Base-by-base conservation (phyloP, 257 asterid genomes). In the Rehmannia glutinosa region DNA sequence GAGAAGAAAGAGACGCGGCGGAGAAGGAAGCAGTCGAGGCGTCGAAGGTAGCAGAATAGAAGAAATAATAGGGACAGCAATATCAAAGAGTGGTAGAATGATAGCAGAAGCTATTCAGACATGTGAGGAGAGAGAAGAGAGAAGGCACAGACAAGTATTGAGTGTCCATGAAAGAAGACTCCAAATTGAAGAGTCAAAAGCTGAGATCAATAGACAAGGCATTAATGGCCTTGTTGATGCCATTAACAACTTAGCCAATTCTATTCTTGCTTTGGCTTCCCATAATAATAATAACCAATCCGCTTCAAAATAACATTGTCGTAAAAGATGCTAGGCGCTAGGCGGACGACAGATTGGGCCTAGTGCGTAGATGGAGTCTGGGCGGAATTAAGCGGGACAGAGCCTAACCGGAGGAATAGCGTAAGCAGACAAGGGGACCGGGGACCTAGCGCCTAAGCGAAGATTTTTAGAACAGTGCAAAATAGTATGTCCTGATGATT, bases 211-310 rank as follows among this genome's bases (percentile, higher is more conserved):
- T 41, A 80, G 86, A 49, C 88, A 90, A 68, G 95, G 96, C 56
- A 83, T 92, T 21, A 83, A 80, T 41, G 93, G 96, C 2, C 81
- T 92, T 21, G 93, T 81, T 8, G 95, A 92, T 57, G 89, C 97
- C 76, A 86, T 90, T 24, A 83, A 92, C 86, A 92, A 84, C 58
- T 91, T 92, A 10, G 96, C 97, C 5, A 72, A 76, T 72, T 90
- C 97, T 5, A 83, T 92, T 41, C 75, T 87, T 70, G 83, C 95
- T 68, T 80, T 92, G 75, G 95, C 96, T 33, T 47, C 86, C 42
- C 60, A 75, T 58, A 78, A 73, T 9, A 80, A 8, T 1, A 56
- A 7, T n/a, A 16, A 23, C 56, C 73, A 64, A 17, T 20, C 60
- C 3, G 0, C 74, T 35, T 33, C 68, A 0, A 68, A 72, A 33